phyloP scores from a whole-genome alignment of 108 stramenopile genomes.

The Stephanodiscus triporus region DNA sequence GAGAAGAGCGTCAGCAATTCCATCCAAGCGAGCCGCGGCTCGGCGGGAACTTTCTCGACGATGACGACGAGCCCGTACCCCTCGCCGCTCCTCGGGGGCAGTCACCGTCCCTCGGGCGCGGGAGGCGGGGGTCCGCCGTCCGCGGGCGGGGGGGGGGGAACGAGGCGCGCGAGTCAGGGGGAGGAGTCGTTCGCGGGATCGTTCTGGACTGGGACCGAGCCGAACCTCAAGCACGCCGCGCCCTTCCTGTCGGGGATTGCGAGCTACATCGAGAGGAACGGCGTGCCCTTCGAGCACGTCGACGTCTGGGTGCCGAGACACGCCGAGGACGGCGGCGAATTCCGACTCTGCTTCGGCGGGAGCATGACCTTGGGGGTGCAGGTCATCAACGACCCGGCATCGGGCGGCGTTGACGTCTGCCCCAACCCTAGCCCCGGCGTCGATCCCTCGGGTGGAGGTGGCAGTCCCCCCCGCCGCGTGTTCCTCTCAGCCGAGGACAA shows the following conservation, averaged over 20 bases:
- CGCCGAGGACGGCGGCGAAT: background rate
- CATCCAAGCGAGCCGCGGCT: background rate
- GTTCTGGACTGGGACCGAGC: background rate
- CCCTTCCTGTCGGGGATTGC: conserved; percentile 76
- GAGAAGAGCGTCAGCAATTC: background rate
- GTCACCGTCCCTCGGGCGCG: no score
- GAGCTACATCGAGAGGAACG: conserved; percentile 69
- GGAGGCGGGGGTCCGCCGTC: no score
- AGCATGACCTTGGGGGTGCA: conserved; percentile 64
- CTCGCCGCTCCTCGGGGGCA: background rate
- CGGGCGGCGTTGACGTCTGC: no score
- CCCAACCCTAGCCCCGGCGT: background rate
- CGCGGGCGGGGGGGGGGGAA: background rate
- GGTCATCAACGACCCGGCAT: conserved; percentile 42
- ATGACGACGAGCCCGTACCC: background rate
- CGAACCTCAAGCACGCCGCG: conserved; percentile 53
- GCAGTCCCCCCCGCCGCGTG: background rate
- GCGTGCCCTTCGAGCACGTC: conserved; percentile 85
- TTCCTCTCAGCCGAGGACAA: conserved; percentile 57
- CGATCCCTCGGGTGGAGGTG: conserved; percentile 8
- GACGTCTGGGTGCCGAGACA: conserved; percentile 88
- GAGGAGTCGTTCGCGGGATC: background rate
- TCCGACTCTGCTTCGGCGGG: conserved; percentile 76
- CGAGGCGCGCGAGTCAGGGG: background rate
- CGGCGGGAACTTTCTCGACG: background rate